A percentile compares a stretch with the other conserved stretches of the same genome.
These are phyloP conservation scores for Chlamydomonas schloesseri DNA, from an alignment of 139 green algal genomes.

Conservation along the genomic window DNA sequence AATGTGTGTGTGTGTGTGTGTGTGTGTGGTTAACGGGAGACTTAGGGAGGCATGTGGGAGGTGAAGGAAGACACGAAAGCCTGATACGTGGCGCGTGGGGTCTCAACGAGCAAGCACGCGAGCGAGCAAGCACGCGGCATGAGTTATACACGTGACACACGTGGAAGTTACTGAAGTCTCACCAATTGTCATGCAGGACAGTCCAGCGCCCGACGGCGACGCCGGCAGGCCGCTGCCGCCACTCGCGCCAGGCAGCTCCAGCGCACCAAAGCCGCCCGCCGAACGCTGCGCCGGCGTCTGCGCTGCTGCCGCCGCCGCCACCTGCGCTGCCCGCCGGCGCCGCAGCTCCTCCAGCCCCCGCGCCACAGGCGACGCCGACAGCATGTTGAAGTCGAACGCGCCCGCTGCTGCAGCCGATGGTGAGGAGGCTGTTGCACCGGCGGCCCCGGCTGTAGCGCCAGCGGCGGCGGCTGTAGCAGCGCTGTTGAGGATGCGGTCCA, in stretches of 20 bases:
- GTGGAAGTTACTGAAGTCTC: no score
- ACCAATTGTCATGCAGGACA: slow-evolving; percentile 34
- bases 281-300: not conserved
- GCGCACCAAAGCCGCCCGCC: not conserved
- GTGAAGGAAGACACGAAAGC: no score
- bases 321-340: not conserved
- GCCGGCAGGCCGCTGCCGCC: not conserved
- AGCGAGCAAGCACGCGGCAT: no score
- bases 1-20: no score
- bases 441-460: not conserved
- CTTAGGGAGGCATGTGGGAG: no score
- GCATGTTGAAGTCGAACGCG: no score
- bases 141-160: no score
- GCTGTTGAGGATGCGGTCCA: slow-evolving; percentile 58
- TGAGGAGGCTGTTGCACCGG: not conserved
- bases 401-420: not conserved
- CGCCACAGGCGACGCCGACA: slow-evolving; percentile 34
- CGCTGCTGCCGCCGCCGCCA: not conserved
- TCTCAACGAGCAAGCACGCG: no score
- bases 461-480: not conserved
- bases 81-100: no score
- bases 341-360: slow-evolving; percentile 41
- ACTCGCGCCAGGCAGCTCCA: not conserved
- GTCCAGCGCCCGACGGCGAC: not conserved
- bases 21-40: no score